A percentile compares a stretch with the other conserved stretches of the same genome.
These are phyloP conservation scores for Maudiozyma humilis DNA, from an alignment of 1,139 yeast species.

Conservation along the genomic window DNA sequence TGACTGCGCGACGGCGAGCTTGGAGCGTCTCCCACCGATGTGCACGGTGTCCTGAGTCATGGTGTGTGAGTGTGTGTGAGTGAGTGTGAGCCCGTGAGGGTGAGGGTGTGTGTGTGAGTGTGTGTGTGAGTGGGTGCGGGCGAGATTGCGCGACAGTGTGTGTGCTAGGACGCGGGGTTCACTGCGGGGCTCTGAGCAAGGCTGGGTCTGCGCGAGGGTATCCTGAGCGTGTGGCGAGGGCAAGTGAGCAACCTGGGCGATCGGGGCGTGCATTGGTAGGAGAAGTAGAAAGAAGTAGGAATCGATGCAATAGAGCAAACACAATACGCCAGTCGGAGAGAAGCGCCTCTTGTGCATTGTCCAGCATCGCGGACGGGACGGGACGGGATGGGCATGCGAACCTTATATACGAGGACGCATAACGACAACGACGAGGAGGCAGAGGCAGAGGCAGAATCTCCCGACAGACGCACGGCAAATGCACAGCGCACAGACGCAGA, in stretches of 20 bases:
- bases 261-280: too few species aligned
- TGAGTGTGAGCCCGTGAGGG: neutral
- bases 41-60: constrained; percentile 18
- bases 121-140: neutral
- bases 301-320: neutral
- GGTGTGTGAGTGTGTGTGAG: neutral
- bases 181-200: too few species aligned
- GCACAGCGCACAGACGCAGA: neutral
- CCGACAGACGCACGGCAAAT: neutral
- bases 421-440: neutral
- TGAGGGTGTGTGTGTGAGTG: neutral
- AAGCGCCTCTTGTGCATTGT: neutral
- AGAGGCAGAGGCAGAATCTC: neutral
- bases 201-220: too few species aligned
- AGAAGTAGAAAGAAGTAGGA: too few species aligned
- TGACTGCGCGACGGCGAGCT: constrained; percentile 79
- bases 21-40: constrained; percentile 86
- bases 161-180: too few species aligned
- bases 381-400: too few species aligned
- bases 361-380: neutral
- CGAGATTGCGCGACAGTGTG: too few species aligned
- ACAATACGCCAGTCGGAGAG: neutral
- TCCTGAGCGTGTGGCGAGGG: too few species aligned
- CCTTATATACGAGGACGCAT: too few species aligned
- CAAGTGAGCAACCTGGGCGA: too few species aligned